phyloP scores from a whole-genome alignment of 108 stramenopile species.

The Aureococcus anophagefferens region DNA sequence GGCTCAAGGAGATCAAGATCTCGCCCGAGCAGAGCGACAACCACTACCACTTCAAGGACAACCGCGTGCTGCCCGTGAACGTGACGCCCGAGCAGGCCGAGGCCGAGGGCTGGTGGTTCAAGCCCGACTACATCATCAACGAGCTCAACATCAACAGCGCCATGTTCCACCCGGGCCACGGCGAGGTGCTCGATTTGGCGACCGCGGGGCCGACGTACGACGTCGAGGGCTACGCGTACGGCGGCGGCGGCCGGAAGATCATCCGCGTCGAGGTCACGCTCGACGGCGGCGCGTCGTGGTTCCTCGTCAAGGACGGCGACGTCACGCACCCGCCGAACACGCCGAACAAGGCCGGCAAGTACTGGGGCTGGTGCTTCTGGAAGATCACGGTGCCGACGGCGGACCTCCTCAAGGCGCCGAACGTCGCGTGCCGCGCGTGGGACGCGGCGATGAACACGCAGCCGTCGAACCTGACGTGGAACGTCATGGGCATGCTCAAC shows the following conservation, averaged over 20 bases:
- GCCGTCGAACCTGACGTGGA: constrained; percentile 84
- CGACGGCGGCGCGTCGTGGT: constrained; percentile 76
- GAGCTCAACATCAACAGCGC: constrained; percentile 97
- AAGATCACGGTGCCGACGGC: constrained; percentile 54
- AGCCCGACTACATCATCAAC: constrained; percentile 94
- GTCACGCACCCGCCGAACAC: constrained; percentile 6
- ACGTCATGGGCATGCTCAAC: constrained; percentile 98
- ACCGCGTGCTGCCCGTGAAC: constrained; percentile 87
- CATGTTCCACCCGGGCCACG: constrained; percentile 76
- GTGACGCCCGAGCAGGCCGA: constrained; percentile 82
- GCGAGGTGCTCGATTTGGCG: constrained; percentile 66
- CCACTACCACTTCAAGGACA: constrained; percentile 97
- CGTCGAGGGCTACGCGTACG: constrained; percentile 86
- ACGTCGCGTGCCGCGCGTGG: constrained; percentile 88
- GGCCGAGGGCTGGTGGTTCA: constrained; percentile 91
- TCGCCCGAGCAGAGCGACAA: constrained; percentile 72
- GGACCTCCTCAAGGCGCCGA: constrained; percentile 70
- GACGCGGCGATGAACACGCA: constrained; percentile 84
- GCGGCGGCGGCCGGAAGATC: constrained; percentile 79
- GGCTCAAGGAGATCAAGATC: constrained; percentile 82
- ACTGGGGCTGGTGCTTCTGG: constrained; percentile 90
- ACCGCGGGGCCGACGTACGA: constrained; percentile 61
- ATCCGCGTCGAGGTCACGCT: constrained; percentile 80
- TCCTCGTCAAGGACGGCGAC: constrained; percentile 37
- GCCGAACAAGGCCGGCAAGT: constrained; percentile 75